A percentile compares a stretch with the other conserved stretches of the same genome.
These are phyloP conservation scores for Metschnikowia lachancei DNA, from an alignment of 805 yeast genomes.

Conservation along the genomic window DNA sequence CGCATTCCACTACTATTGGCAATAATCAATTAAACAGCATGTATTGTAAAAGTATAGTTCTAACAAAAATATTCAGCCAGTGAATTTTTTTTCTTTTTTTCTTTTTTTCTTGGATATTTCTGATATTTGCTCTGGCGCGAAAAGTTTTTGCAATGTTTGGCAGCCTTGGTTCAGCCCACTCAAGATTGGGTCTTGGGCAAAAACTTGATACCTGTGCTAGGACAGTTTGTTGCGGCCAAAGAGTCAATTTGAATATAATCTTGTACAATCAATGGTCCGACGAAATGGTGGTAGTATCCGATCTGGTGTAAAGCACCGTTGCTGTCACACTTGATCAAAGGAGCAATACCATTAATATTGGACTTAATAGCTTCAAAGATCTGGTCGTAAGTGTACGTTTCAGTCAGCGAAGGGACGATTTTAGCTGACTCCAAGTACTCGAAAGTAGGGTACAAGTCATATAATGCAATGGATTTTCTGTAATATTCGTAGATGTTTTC, in stretches of 20 bases:
- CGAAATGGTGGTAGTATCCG: constrained; percentile 26
- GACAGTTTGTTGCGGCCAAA: constrained; percentile 59
- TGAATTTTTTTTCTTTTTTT: no score
- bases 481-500: constrained; percentile 31
- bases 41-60: no score
- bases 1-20: no score
- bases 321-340: constrained; percentile 34
- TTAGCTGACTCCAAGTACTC: constrained; percentile 35
- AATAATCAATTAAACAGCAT: no score
- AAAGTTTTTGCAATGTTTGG: not conserved
- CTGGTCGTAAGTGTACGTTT: constrained; percentile 33
- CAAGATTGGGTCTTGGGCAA: constrained; percentile 50
- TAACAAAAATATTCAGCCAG: no score
- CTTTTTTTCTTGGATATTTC: no score
- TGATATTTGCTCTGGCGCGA: no score
- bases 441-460: constrained; percentile 34
- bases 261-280: constrained; percentile 22
- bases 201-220: constrained; percentile 64
- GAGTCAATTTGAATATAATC: constrained; percentile 57
- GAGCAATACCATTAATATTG: constrained; percentile 30
- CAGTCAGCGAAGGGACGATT: constrained; percentile 33
- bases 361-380: constrained; percentile 32
- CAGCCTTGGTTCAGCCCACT: not conserved
- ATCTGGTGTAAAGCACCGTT: constrained; percentile 22
- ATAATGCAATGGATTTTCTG: constrained; percentile 30